Evolutionary conservation across 306 rosid species (phyloP), one percentile per base, ranked within the genome.

Genomic region (Vicia villosa): DNA sequence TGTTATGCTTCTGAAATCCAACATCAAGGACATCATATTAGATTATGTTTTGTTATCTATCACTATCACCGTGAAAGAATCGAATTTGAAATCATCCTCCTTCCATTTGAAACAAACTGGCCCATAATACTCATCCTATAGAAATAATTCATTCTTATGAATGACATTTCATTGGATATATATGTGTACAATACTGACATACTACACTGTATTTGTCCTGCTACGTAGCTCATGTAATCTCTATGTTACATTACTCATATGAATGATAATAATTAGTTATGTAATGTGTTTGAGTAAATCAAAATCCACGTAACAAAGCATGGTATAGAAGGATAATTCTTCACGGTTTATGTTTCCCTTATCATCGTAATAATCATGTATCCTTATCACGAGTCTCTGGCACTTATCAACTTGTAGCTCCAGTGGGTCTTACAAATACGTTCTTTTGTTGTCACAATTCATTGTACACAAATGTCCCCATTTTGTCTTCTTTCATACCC

Each of bases 351-450:
- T 11, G 64, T 24, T 13, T 24, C 14, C 11, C 62, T 55, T 55
- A 55, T 55, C 62, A 55, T 13, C 37, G 13, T 22, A 55, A 28
- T 22, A 55, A 2, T 55, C 61, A 55, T 13, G 37, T 15, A 49
- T 66, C 72, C 74, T 67, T 66, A 54, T 76, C 70, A 63, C 0
- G 69, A n/a, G 65, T 72, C 59, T 19, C 75, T 60, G 47, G 54
- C 58, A 26, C 70, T 56, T 49, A 37, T 24, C 70, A 63, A 63
- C 30, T 63, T 63, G 73, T 41, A 36, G 79, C 52, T 42, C 26
- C 41, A 45, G 63, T 66, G 74, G 81, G 74, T 46, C 73, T 65
- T 26, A 10, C 11, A 76, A 11, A 56, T 47, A 38, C 28, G 24
- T 17, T 11, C 8, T 32, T 38, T 61, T 51, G 9, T 7, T 56